A percentile compares a stretch with the other conserved stretches of the same genome.
Evolutionary conservation across 805 yeast genomes (phyloP).

Genomic region (Pachysolen tannophilus): DNA sequence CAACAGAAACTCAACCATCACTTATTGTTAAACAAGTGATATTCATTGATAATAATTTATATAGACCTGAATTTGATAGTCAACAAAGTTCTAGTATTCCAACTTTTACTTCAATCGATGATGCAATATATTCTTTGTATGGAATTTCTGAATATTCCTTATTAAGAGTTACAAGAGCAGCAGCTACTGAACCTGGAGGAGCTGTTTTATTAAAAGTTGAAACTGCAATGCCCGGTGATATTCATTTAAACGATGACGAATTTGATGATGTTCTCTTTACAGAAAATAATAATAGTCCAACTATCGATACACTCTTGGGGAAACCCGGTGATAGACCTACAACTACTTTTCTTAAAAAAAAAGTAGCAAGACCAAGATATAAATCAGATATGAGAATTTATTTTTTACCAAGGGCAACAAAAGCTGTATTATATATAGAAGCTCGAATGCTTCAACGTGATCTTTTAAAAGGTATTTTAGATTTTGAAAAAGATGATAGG

Average conservation of each 20-base stretch:
- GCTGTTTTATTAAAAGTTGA: conserved; percentile 45
- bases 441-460: conserved; percentile 44
- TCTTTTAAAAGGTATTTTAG: conserved; percentile 39
- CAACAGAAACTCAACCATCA: no score
- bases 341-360: conserved; percentile 44
- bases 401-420: conserved; percentile 33
- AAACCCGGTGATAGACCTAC: conserved; percentile 33
- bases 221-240: conserved; percentile 47
- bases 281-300: background rate
- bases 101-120: conserved; percentile 34
- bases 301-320: conserved; percentile 25
- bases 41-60: background rate
- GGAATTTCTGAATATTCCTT: conserved; percentile 33
- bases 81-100: conserved; percentile 23
- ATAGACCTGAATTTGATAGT: background rate
- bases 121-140: conserved; percentile 37
- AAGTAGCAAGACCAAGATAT: conserved; percentile 55
- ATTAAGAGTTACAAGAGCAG: conserved; percentile 46
- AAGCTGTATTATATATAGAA: conserved; percentile 38
- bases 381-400: conserved; percentile 58
- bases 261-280: conserved; percentile 15
- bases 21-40: background rate
- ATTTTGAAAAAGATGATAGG: conserved; percentile 18
- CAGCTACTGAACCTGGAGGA: conserved; percentile 43
- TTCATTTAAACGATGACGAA: conserved; percentile 41